Evolutionary conservation across 306 rosid species (phyloP), one percentile per base, ranked within the genome.

Genomic region (Glycine soja): DNA sequence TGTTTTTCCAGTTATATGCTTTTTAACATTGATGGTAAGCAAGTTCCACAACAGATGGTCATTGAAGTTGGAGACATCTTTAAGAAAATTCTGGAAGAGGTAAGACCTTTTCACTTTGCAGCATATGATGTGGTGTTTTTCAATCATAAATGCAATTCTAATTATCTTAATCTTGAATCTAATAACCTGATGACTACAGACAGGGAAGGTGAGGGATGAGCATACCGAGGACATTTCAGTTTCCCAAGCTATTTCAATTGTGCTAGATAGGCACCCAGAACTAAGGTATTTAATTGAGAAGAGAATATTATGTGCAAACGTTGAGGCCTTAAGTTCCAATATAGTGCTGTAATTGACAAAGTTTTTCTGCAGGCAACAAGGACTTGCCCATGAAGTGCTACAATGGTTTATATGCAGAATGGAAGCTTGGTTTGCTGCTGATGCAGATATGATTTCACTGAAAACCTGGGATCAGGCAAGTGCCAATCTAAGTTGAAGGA

Each of bases 361-460:
- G 30, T 68, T 73, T 12, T 82, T 24, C 47, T 81, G 80, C 87
- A 92, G 97, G 88, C 90, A 85, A 82, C 77, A 88, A 43, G 97
- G 94, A 86, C 87, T 88, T 82, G 89, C 94, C 63, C 89, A 86
- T 57, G 85, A 87, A 87, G 94, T 92, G 63, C 80, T 92, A 76
- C 97, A 88, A 71, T 92, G 97, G 97, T 92, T 80, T 81, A 70
- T 88, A 73, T 92, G 97, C 85, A 89, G 97, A 79, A 88, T 90
- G 97, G 97, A 92, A 86, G 94, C 94, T 13, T 92, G 97, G 97
- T 92, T 92, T 88, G 94, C 94, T 73, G 94, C 97, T 36, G 94
- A 92, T 81, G 94, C 92, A 10, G 94, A 92, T 83, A 90, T 88
- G 89, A 92, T 92, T 82, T 92, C 94, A 13, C 84, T 92, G 34